Evolutionary conservation across 164 flowering plant species (phyloP), one percentile per base, ranked within the genome.

Genomic region (Litsea cubeba): DNA sequence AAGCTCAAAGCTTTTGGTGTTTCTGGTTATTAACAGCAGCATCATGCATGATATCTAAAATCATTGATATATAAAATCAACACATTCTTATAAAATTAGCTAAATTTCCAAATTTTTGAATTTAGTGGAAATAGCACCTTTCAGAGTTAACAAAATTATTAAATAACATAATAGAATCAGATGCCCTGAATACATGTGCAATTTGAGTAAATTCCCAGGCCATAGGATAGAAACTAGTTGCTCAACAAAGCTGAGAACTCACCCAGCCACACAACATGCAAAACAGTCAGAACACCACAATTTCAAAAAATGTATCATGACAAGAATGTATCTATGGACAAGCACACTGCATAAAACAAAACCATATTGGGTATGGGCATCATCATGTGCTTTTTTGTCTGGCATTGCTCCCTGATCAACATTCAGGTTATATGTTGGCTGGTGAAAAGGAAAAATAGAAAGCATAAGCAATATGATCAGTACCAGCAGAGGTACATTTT

Each of bases 401-500:
- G 60, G 60, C 40, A 66, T 66, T 17, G 69, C 18, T 30, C 69
- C 40, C 8, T n/a, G 17, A 14, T 66, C 32, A 66, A 28, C 11
- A 26, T 32, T 24, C 28, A 63, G 66, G 28, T n/a, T 63, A 63
- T 12, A 23, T 14, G 28, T 22, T 63, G 3, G 17, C 32, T 66
- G 69, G 28, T 3, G 20, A 66, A 66, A 12, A 63, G 24, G 28
- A 63, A 25, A 67, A 68, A 6, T 40, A 40, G 46, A 40, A 40
- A 40, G 46, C 46, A 71, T 28, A 62, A 10, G 32, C 54, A 32
- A 69, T n/a, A 18, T 0, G 30, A 0, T 57, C 30, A 68, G 49
- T 72, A 78, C 87, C 90, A 77, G 82, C 72, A 75, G 80, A 60
- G 67, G 62, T 76, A 58, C 69, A 76, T 51, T 77, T 85, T 72